phyloP scores from a whole-genome alignment of 176 grass and related monocot genomes.

The Musa acuminata region DNA sequence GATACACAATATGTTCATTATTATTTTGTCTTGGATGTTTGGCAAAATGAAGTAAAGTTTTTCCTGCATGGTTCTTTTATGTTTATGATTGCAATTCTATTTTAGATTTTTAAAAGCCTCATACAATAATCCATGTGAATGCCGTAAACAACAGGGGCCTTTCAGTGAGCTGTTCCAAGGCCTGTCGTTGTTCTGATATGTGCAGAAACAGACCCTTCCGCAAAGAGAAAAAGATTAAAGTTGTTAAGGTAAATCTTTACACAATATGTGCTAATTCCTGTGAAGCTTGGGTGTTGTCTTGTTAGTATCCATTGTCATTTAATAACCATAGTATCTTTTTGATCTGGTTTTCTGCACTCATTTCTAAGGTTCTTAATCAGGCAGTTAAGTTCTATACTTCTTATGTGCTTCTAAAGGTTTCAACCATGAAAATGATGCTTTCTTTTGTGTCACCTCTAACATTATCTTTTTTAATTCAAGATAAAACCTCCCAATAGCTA shows the following conservation, averaged over 20 bases:
- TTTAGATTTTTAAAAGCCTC: background rate
- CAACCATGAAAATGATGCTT: too few relatives aligned
- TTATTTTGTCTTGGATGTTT: background rate
- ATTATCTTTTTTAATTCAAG: too few relatives aligned
- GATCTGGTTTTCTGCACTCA: background rate
- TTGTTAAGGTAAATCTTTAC: slow-evolving; percentile 70
- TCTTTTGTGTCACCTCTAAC: too few relatives aligned
- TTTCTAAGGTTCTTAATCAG: too few relatives aligned
- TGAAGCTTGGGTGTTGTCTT: background rate
- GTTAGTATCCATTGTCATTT: background rate
- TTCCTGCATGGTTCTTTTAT: background rate
- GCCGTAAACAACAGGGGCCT: slow-evolving; percentile 40
- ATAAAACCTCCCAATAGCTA: too few relatives aligned
- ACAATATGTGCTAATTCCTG: background rate
- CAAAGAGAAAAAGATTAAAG: slow-evolving; percentile 94
- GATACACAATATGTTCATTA: background rate
- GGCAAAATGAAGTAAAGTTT: background rate
- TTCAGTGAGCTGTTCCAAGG: slow-evolving; percentile 86
- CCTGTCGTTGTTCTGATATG: slow-evolving; percentile 78
- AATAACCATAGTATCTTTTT: background rate
- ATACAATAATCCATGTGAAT: slow-evolving; percentile 8
- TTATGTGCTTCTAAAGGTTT: too few relatives aligned
- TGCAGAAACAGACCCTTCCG: slow-evolving; percentile 86
- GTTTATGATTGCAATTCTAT: background rate
- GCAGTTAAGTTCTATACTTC: too few relatives aligned